Evolutionary conservation across 2,329 filamentous ascomycete species (phyloP).

Genomic region (Aspergillus sp.): DNA sequence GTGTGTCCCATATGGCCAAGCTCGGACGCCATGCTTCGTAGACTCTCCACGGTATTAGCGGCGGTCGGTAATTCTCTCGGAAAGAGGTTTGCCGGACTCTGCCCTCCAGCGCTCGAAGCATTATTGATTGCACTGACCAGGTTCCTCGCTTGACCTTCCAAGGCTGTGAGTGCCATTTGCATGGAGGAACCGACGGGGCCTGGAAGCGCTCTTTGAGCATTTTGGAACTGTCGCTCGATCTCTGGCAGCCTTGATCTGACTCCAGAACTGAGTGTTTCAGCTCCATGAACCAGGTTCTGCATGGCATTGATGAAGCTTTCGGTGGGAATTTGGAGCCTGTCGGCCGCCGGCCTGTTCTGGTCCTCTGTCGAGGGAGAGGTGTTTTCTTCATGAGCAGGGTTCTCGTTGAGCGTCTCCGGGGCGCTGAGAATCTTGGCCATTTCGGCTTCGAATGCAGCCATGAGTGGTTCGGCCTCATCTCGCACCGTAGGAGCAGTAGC

Average conservation of each 20-base stretch:
- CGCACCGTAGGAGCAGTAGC: conserved; percentile 11
- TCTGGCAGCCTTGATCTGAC: conserved; percentile 37
- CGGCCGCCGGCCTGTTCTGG: conserved; percentile 11
- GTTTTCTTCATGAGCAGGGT: conserved; percentile 11
- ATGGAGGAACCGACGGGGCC: conserved; percentile 37
- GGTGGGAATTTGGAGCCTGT: conserved; percentile 22
- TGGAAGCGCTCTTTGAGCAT: conserved; percentile 36
- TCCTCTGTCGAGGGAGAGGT: conserved; percentile 11
- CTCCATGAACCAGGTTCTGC: conserved; percentile 33
- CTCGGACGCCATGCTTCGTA: conserved; percentile 43
- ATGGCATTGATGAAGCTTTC: conserved; percentile 36
- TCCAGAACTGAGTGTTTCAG: conserved; percentile 38
- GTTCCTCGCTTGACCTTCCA: conserved; percentile 39
- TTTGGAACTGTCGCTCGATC: conserved; percentile 36
- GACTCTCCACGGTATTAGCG: conserved; percentile 36
- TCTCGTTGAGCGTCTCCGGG: conserved; percentile 11
- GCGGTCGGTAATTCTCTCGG: conserved; percentile 37
- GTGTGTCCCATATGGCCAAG: conserved; percentile 40
- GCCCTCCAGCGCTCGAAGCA: conserved; percentile 34
- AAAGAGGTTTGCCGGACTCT: conserved; percentile 36
- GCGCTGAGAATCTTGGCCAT: conserved; percentile 35
- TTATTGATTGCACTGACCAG: conserved; percentile 38
- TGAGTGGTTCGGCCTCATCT: conserved; percentile 30
- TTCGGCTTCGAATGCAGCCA: conserved; percentile 42
- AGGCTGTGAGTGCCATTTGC: conserved; percentile 32